Evolutionary conservation across 208 protist genomes (phyloP).

Genomic region (Trypanosoma rangeli): DNA sequence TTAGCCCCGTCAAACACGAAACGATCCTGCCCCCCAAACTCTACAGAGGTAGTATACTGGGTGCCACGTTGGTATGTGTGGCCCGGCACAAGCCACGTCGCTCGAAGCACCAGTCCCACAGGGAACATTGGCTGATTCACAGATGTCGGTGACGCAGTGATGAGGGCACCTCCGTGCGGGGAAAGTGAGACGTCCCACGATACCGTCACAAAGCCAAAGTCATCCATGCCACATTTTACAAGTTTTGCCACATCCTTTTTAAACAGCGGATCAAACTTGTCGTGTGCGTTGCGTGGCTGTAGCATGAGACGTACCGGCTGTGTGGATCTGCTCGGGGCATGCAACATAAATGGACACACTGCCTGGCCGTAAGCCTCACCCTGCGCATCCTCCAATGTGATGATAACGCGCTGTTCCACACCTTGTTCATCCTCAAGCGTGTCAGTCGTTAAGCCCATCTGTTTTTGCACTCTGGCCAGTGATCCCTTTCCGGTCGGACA

Average conservation of each 20-base stretch:
- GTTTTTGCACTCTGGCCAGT: constrained; percentile 2
- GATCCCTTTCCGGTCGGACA: background rate
- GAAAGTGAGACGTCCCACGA: constrained; percentile 67
- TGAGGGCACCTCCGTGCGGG: constrained; percentile 67
- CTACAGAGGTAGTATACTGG: constrained; percentile 67
- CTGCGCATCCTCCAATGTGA: constrained; percentile 51
- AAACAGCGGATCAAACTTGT: constrained; percentile 60
- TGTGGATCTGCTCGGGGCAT: constrained; percentile 42
- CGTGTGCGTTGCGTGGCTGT: constrained; percentile 65
- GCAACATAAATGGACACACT: constrained; percentile 71
- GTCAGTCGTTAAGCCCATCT: background rate
- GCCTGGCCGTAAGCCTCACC: constrained; percentile 58
- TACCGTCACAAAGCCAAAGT: constrained; percentile 81
- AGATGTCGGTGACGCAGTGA: constrained; percentile 18
- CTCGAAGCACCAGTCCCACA: constrained; percentile 68
- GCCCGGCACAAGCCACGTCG: constrained; percentile 62
- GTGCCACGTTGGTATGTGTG: constrained; percentile 43
- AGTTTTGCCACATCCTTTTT: constrained; percentile 54
- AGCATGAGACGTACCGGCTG: constrained; percentile 76
- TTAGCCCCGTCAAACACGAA: constrained; percentile 45
- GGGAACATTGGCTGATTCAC: constrained; percentile 42
- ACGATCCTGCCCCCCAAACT: constrained; percentile 63
- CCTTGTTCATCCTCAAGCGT: background rate
- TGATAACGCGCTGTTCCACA: constrained; percentile 51
- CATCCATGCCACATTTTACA: constrained; percentile 50